A percentile compares a stretch with the other conserved stretches of the same genome.
These are phyloP conservation scores for Sutorius eximius DNA, from an alignment of 1,284 basidiomycete species.

Conservation along the genomic window DNA sequence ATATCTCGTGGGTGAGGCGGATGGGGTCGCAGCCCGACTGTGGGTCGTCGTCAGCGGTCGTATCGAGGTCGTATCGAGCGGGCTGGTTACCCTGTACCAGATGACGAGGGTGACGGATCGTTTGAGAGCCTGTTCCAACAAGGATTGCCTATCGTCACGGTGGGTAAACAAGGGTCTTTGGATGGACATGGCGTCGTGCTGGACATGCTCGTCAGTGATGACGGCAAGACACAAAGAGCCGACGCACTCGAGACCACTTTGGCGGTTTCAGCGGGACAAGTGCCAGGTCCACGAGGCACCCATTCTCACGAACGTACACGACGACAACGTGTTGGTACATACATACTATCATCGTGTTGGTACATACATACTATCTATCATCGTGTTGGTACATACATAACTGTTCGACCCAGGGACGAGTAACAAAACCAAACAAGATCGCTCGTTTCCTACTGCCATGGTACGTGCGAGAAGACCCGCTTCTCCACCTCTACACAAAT, in stretches of 20 bases:
- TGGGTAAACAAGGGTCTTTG: too few relatives aligned
- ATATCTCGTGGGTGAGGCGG: conserved; percentile 56
- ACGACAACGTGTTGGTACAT: background rate
- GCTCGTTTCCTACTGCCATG: too few relatives aligned
- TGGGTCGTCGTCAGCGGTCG: conserved; percentile 5
- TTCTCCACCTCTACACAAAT: conserved; percentile 65
- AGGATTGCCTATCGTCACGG: conserved; percentile 27
- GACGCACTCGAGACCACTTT: conserved; percentile 11
- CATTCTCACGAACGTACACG: conserved; percentile 18
- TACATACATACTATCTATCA: too few relatives aligned
- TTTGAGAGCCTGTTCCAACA: conserved; percentile 33
- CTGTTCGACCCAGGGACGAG: too few relatives aligned
- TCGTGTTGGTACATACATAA: too few relatives aligned
- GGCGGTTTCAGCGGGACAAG: conserved; percentile 22
- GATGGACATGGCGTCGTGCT: background rate
- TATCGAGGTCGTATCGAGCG: background rate
- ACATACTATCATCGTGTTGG: too few relatives aligned
- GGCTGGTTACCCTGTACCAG: conserved; percentile 57
- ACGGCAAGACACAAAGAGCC: background rate
- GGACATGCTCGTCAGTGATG: conserved; percentile 9
- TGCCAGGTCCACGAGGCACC: conserved; percentile 26
- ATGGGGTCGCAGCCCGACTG: conserved; percentile 61
- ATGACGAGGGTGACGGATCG: conserved; percentile 61
- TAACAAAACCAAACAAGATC: too few relatives aligned
- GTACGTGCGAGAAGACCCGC: conserved; percentile 63